Conservation (phyloP, 257 asterid genomes). For the Handroanthus guayacan region DNA sequence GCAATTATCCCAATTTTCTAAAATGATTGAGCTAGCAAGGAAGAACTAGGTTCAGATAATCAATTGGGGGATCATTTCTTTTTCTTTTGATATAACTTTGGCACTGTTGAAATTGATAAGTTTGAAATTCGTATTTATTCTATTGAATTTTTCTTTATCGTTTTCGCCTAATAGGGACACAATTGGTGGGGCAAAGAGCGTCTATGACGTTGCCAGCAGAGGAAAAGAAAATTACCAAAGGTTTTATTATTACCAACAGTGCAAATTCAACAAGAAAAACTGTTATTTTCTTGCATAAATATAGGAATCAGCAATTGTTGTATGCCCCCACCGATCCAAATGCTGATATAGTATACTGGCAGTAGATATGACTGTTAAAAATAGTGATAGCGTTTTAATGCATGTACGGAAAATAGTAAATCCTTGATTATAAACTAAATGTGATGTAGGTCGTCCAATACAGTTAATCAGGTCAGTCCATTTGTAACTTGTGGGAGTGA, state of each 20-base stretch:
- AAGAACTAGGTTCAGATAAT: constrained; percentile 9
- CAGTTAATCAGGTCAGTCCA: no score
- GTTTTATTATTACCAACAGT: neutral
- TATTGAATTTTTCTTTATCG: neutral
- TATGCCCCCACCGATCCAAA: constrained; percentile 19
- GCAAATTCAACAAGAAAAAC: neutral
- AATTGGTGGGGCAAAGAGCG: neutral
- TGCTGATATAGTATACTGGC: constrained; percentile 7
- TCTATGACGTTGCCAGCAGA: neutral
- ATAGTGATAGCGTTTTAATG: no score
- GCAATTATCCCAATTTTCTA: neutral
- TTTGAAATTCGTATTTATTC: constrained; percentile 1
- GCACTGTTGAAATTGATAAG: constrained; percentile 38
- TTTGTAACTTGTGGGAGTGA: no score
- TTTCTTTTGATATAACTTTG: neutral
- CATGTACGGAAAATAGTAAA: no score
- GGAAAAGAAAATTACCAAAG: neutral
- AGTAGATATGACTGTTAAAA: constrained; percentile 19
- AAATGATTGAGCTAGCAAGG: constrained; percentile 39
- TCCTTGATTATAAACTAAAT: no score
- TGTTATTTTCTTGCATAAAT: neutral
- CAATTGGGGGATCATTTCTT: neutral
- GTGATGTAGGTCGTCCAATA: no score
- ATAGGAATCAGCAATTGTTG: neutral
- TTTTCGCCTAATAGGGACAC: constrained; percentile 14